These are phyloP conservation scores for Diaporthe citrichinensis DNA, from an alignment of 2,329 filamentous ascomycete genomes.

Conservation along the genomic window DNA sequence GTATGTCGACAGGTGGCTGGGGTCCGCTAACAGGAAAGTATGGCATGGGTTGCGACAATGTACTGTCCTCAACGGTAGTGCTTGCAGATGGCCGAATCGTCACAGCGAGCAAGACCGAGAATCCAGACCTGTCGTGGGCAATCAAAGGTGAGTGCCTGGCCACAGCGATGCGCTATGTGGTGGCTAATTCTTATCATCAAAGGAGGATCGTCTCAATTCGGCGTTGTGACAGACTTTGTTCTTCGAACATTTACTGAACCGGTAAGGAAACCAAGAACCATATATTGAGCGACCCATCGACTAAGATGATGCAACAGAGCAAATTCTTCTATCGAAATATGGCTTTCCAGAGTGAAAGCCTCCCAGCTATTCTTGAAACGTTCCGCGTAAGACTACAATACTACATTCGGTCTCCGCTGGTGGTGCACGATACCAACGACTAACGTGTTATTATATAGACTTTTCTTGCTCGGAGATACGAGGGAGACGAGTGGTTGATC, in stretches of 20 bases:
- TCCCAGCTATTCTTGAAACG: not conserved
- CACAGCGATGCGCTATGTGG: too few relatives aligned
- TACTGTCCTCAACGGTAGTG: not conserved
- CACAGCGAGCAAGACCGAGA: not conserved
- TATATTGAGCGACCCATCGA: not conserved
- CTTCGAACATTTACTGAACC: not conserved
- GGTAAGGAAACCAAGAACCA: not conserved
- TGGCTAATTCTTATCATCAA: not conserved
- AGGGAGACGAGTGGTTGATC: not conserved
- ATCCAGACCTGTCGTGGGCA: not conserved
- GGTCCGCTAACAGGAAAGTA: not conserved
- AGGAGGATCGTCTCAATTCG: not conserved
- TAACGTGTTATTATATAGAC: not conserved
- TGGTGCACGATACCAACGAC: not conserved
- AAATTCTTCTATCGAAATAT: not conserved
- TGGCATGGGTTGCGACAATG: not conserved
- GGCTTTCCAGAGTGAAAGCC: not conserved
- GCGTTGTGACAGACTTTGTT: not conserved
- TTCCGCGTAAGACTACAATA: not conserved
- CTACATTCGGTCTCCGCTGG: accelerated
- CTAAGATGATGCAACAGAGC: not conserved
- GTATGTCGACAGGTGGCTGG: not conserved
- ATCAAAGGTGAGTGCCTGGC: not conserved
- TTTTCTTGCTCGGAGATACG: not conserved
- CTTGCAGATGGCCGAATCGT: not conserved